These are phyloP conservation scores for Picocystis sp. DNA, from an alignment of 163 green algal genomes.

Conservation along the genomic window DNA sequence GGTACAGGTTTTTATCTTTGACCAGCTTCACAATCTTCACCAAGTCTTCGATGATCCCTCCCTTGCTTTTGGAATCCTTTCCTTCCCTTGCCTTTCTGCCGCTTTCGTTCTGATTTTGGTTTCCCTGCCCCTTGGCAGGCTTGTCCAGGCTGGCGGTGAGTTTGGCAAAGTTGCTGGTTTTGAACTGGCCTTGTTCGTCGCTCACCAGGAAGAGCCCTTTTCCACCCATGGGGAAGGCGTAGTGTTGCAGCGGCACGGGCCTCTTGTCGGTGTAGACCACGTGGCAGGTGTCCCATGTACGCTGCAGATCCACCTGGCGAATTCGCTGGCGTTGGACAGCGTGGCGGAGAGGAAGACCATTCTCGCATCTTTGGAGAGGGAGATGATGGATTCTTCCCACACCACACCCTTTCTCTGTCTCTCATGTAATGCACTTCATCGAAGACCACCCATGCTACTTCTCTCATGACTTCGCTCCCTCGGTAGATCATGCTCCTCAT, in stretches of 20 bases:
- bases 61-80: constrained; percentile 3
- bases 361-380: constrained; percentile 44
- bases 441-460: constrained; percentile 83
- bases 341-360: constrained; percentile 91
- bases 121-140: constrained; percentile 2
- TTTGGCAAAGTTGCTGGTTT: constrained; percentile 69
- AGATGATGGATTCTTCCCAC: constrained; percentile 95
- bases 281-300: constrained; percentile 58
- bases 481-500: constrained; percentile 87
- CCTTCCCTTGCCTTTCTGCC: not conserved
- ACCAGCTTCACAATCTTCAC: constrained; percentile 58
- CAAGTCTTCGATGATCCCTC: constrained; percentile 34
- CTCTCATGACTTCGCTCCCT: constrained; percentile 35
- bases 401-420: constrained; percentile 87
- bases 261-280: constrained; percentile 93
- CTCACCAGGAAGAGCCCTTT: constrained; percentile 74
- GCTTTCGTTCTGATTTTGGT: constrained; percentile 14
- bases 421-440: constrained; percentile 77
- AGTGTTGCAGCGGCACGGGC: constrained; percentile 78
- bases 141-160: constrained; percentile 25
- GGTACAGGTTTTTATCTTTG: constrained; percentile 38
- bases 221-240: constrained; percentile 48
- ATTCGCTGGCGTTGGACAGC: constrained; percentile 85
- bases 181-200: constrained; percentile 33
- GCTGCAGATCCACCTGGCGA: constrained; percentile 78